Percentiles rank a stretch among this genome's conserved stretches.
Conservation (phyloP, 805 yeast species). For the Sungouiozyma ichnusensis region DNA sequence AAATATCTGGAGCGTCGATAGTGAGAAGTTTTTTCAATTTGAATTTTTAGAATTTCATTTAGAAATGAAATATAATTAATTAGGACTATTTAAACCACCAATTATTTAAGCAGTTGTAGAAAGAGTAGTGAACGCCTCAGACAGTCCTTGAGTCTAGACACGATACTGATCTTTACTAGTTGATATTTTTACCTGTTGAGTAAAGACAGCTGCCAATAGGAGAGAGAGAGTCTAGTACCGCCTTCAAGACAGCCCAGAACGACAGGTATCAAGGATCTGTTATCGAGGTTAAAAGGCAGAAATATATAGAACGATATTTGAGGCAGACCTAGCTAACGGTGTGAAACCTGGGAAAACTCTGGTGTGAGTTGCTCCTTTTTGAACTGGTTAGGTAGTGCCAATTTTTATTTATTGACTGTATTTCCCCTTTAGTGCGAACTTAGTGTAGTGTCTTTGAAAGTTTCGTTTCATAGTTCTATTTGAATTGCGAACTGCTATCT, state of each 20-base stretch:
- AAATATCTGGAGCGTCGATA: background rate
- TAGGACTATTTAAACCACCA: background rate
- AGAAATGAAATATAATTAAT: too few relatives aligned
- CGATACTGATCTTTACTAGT: background rate
- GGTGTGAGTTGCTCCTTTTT: background rate
- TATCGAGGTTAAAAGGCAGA: too few relatives aligned
- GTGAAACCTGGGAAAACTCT: background rate
- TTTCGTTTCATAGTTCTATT: too few relatives aligned
- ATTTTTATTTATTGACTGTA: background rate
- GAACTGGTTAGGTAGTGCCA: background rate
- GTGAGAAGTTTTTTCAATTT: background rate
- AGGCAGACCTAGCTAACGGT: background rate
- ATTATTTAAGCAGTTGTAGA: too few relatives aligned
- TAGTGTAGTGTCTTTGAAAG: background rate
- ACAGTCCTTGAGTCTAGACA: background rate
- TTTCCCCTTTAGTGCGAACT: background rate
- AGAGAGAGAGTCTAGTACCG: background rate
- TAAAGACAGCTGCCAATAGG: background rate
- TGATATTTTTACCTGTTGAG: background rate
- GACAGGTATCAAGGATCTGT: too few relatives aligned
- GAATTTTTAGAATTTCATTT: too few relatives aligned
- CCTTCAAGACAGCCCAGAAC: background rate
- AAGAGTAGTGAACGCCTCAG: background rate
- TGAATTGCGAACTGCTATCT: background rate
- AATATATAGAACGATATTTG: too few relatives aligned